Conservation (phyloP, 495 filamentous ascomycete species). For the Tuber calosporum region DNA sequence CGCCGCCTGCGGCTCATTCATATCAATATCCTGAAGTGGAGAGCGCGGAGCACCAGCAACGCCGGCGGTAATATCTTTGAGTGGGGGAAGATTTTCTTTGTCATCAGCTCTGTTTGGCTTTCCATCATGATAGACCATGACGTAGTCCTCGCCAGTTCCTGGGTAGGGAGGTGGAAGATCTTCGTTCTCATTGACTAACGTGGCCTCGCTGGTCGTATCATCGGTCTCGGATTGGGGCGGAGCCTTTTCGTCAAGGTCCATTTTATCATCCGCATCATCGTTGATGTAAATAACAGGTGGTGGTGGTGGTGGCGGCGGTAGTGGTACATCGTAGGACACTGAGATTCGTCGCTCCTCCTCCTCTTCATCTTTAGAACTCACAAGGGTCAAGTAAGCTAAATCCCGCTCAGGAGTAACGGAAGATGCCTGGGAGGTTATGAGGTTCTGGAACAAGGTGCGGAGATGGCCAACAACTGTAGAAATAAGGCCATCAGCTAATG, state of each 20-base stretch:
- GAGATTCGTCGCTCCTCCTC: conserved; percentile 35
- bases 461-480: conserved; percentile 62
- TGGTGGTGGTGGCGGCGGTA: conserved; percentile 6
- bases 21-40: conserved; percentile 27
- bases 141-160: conserved; percentile 31
- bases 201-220: conserved; percentile 48
- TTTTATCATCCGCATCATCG: conserved; percentile 40
- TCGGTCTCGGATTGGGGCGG: conserved; percentile 12
- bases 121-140: conserved; percentile 36
- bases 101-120: conserved; percentile 37
- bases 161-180: conserved; percentile 21
- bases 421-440: conserved; percentile 53
- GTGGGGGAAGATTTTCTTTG: conserved; percentile 47
- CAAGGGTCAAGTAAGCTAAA: conserved; percentile 72
- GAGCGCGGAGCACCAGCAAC: conserved; percentile 23
- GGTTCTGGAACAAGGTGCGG: conserved; percentile 60
- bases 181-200: conserved; percentile 49
- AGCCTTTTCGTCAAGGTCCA: conserved; percentile 34
- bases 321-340: conserved; percentile 31
- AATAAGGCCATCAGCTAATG: conserved; percentile 16
- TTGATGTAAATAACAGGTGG: conserved; percentile 20
- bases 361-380: conserved; percentile 54
- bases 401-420: conserved; percentile 64
- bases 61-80: conserved; percentile 12
- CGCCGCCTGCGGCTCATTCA: conserved; percentile 14